Percentiles rank a stretch among this genome's conserved stretches.
phyloP scores from a whole-genome alignment of 352 stramenopile species.

The Peronospora destructor region DNA sequence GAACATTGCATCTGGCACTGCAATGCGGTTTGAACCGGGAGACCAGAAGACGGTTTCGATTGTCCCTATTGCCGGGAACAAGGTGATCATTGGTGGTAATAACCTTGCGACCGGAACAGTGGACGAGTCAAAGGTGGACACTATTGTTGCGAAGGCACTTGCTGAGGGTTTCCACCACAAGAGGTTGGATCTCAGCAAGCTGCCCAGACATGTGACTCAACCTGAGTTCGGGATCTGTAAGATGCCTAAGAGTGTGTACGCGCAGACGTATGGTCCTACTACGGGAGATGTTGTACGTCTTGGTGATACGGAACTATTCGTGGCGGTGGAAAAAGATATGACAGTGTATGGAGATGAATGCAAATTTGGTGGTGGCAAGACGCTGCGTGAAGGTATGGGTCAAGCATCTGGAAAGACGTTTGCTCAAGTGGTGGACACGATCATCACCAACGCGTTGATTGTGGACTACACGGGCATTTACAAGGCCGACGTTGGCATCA shows the following conservation, averaged over 20 bases:
- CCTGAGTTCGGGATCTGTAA: slow-evolving; percentile 34
- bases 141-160: slow-evolving; percentile 48
- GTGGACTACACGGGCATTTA: slow-evolving; percentile 93
- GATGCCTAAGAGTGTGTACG: slow-evolving; percentile 75
- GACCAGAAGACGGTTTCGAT: slow-evolving; percentile 94
- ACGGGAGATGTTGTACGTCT: slow-evolving; percentile 90
- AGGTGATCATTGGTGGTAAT: slow-evolving; percentile 85
- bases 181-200: slow-evolving; percentile 22
- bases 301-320: slow-evolving; percentile 89
- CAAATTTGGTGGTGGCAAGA: slow-evolving; percentile 96
- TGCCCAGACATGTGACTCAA: slow-evolving; percentile 21
- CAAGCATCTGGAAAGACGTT: slow-evolving; percentile 45
- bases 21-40: slow-evolving; percentile 94
- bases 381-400: slow-evolving; percentile 78
- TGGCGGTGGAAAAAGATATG: slow-evolving; percentile 88
- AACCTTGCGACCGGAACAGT: slow-evolving; percentile 81
- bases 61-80: slow-evolving; percentile 87
- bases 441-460: slow-evolving; percentile 97
- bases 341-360: slow-evolving; percentile 75
- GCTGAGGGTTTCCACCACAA: slow-evolving; percentile 59
- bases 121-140: slow-evolving; percentile 43
- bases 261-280: slow-evolving; percentile 91
- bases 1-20: slow-evolving; percentile 90
- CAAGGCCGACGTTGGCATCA: slow-evolving; percentile 95
- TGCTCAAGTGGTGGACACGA: slow-evolving; percentile 83